These are phyloP conservation scores for Neurospora sp. DNA, from an alignment of 495 filamentous ascomycete species.

Conservation along the genomic window DNA sequence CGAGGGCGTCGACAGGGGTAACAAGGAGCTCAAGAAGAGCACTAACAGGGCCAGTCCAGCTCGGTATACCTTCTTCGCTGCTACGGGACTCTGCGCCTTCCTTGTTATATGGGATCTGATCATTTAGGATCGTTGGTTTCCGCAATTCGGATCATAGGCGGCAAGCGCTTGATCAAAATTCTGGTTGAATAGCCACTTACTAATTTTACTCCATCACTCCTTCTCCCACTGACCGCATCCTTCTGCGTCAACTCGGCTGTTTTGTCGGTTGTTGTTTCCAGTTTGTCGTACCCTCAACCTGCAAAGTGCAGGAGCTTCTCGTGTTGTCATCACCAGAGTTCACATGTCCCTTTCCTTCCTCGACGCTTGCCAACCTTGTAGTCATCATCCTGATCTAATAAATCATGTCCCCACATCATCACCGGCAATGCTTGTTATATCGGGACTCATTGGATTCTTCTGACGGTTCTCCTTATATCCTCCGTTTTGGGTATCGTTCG, in stretches of 20 bases:
- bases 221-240: not conserved
- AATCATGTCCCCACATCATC: not conserved
- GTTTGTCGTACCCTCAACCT: not conserved
- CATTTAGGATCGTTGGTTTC: slow-evolving; percentile 42
- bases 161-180: not conserved
- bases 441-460: not conserved
- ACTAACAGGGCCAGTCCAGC: slow-evolving; percentile 73
- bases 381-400: not conserved
- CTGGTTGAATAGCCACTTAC: not conserved
- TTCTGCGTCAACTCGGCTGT: not conserved
- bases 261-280: not conserved
- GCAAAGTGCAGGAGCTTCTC: not conserved
- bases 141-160: not conserved
- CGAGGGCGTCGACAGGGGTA: slow-evolving; percentile 81
- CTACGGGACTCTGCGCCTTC: slow-evolving; percentile 67
- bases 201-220: not conserved
- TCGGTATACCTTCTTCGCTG: slow-evolving; percentile 79
- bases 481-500: not conserved
- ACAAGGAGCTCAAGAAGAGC: slow-evolving; percentile 83
- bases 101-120: slow-evolving; percentile 91
- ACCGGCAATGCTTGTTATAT: not conserved
- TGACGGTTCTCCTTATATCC: not conserved
- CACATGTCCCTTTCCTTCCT: not conserved
- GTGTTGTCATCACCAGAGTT: not conserved
- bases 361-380: not conserved